Evolutionary conservation across 2,329 filamentous ascomycete species (phyloP).

Genomic region (Ophiostoma australiae): DNA sequence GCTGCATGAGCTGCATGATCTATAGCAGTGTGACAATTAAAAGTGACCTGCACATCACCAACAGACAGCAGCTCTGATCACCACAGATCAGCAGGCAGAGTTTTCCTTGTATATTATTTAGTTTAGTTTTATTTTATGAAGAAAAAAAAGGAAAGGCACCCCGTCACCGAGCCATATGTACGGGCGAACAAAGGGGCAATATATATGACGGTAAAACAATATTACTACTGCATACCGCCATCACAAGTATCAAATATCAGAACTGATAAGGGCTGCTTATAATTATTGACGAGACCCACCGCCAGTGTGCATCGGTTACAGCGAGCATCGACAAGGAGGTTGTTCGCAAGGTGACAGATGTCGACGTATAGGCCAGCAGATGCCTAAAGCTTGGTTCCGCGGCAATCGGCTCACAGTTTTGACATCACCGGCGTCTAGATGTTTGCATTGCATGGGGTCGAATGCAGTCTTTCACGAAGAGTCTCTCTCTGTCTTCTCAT

Average conservation of each 20-base stretch:
- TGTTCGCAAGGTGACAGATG: neutral
- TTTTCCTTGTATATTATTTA: neutral
- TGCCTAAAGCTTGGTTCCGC: too few species aligned
- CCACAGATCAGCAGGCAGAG: neutral
- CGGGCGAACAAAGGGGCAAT: neutral
- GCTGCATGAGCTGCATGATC: neutral
- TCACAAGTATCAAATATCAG: neutral
- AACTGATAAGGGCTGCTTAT: neutral
- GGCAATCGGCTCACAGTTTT: neutral
- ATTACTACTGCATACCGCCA: neutral
- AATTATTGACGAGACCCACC: neutral
- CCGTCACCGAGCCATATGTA: neutral
- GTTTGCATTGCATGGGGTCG: neutral
- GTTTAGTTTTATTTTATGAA: too few species aligned
- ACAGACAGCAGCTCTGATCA: neutral
- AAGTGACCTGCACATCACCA: neutral
- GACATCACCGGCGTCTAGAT: neutral
- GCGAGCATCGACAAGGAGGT: neutral
- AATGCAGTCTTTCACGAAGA: neutral
- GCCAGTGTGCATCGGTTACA: neutral
- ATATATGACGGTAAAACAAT: neutral
- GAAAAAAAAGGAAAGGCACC: neutral
- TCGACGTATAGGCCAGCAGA: neutral
- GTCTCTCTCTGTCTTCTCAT: neutral
- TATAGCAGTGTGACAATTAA: neutral